Conservation (phyloP, 2,329 filamentous ascomycete genomes). For the Sarocladiaceae sp. region DNA sequence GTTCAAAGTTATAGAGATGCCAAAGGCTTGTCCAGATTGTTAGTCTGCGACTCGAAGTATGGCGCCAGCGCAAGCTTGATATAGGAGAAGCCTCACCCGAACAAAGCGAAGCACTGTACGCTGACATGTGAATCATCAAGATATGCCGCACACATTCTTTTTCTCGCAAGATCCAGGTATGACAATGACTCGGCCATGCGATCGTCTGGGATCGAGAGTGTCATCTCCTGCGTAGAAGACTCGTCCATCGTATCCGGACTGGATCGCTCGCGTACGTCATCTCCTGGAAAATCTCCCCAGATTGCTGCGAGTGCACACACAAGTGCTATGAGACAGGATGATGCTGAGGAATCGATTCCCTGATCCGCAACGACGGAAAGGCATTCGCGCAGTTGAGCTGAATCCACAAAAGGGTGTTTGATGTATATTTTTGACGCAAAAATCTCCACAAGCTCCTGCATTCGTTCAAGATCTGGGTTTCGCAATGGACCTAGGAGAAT, state of each 20-base stretch:
- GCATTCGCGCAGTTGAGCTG: constrained; percentile 6
- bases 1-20: constrained; percentile 11
- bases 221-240: constrained; percentile 1
- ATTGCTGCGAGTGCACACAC: constrained; percentile 11
- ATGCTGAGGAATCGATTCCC: constrained; percentile 9
- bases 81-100: constrained; percentile 8
- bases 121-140: constrained; percentile 9
- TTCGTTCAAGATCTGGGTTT: constrained; percentile 7
- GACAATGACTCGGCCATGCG: constrained; percentile 11
- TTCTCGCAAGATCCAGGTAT: constrained; percentile 12
- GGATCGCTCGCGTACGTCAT: constrained; percentile 5
- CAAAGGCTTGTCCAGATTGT: background rate
- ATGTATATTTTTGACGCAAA: constrained; percentile 9
- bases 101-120: constrained; percentile 9
- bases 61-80: background rate
- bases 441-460: constrained; percentile 9
- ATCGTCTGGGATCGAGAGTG: constrained; percentile 10
- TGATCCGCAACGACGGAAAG: constrained; percentile 15
- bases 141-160: constrained; percentile 9
- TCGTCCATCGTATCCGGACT: background rate
- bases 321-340: constrained; percentile 10
- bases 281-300: constrained; percentile 10
- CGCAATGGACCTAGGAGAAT: background rate
- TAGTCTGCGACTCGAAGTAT: background rate
- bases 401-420: constrained; percentile 10